A percentile compares a stretch with the other conserved stretches of the same genome.
Conservation (phyloP, 129 eudicot species). For the Kitagawia praeruptora region DNA sequence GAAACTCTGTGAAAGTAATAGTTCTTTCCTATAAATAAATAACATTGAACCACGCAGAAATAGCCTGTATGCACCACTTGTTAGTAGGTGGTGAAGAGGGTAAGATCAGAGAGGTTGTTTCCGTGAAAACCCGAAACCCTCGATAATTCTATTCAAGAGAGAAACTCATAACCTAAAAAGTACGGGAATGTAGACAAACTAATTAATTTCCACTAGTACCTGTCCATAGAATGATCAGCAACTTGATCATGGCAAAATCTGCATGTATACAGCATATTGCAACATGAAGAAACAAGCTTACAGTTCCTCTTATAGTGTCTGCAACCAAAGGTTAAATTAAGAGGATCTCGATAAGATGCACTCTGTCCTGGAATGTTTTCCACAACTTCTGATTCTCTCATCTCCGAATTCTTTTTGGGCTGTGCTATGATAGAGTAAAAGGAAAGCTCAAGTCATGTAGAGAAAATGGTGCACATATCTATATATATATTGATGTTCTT, state of each 20-base stretch:
- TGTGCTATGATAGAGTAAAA: slow-evolving; percentile 41
- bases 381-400: slow-evolving; percentile 18
- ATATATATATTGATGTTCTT: no score
- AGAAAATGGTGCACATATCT: no score
- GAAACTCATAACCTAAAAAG: slow-evolving; percentile 2
- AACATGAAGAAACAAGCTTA: slow-evolving; percentile 78
- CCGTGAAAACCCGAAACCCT: no score
- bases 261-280: slow-evolving; percentile 69
- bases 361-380: slow-evolving; percentile 46
- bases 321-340: slow-evolving; percentile 60
- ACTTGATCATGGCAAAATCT: slow-evolving; percentile 81
- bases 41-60: no score
- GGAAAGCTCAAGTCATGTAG: no score
- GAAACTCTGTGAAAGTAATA: no score
- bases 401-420: slow-evolving; percentile 25
- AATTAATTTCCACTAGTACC: slow-evolving; percentile 26
- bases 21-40: no score
- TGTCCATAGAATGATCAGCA: slow-evolving; percentile 69
- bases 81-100: no score
- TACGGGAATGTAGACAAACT: neutral
- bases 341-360: slow-evolving; percentile 66
- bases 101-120: no score
- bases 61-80: no score
- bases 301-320: slow-evolving; percentile 86
- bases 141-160: no score